Evolutionary conservation across 306 rosid species (phyloP).

Genomic region (Fagus crenata): DNA sequence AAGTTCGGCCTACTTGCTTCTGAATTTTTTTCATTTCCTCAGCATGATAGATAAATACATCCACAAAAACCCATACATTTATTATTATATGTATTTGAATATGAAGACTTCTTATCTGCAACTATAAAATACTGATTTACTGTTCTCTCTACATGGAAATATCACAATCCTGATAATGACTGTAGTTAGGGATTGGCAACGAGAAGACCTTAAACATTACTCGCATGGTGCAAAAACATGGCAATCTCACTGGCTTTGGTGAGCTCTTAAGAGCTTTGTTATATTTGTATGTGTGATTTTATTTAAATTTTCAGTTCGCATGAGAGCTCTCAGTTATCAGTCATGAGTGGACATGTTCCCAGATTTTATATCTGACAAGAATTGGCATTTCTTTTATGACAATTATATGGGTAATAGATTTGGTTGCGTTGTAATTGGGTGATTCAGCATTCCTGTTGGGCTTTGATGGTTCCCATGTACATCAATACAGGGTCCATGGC

Average conservation of each 20-base stretch:
- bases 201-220: constrained; percentile 55
- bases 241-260: constrained; percentile 70
- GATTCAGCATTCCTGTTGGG: neutral
- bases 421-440: neutral
- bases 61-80: neutral
- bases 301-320: neutral
- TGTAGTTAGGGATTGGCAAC: constrained; percentile 62
- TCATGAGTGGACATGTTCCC: neutral
- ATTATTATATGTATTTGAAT: neutral
- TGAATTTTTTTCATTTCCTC: neutral
- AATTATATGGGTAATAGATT: neutral
- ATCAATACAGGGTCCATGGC: neutral
- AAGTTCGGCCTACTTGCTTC: constrained; percentile 28
- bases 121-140: neutral
- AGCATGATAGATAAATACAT: neutral
- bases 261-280: constrained; percentile 28
- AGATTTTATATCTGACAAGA: neutral
- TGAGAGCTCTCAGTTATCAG: neutral
- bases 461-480: neutral
- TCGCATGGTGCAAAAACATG: constrained; percentile 53
- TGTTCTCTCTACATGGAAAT: constrained; percentile 11
- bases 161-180: constrained; percentile 18
- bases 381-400: neutral
- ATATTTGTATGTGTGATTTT: constrained; percentile 4
- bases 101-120: neutral